phyloP scores from a whole-genome alignment of 1,139 yeast species.

The Kodamaea derodonti region DNA sequence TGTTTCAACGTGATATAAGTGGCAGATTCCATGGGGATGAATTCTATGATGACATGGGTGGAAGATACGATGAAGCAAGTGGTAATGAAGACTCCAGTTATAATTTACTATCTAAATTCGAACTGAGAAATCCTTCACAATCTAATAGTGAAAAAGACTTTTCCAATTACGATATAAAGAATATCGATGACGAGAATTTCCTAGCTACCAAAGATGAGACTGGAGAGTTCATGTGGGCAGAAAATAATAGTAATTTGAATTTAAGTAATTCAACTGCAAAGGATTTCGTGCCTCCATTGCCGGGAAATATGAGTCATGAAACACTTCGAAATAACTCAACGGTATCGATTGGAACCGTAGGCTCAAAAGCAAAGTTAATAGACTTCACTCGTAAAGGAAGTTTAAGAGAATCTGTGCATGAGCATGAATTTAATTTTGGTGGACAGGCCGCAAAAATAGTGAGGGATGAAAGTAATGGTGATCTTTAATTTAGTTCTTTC shows the following conservation, averaged over 20 bases:
- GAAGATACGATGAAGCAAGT: background rate
- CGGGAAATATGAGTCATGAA: slow-evolving; percentile 5
- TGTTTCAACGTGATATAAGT: background rate
- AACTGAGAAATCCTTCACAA: slow-evolving; percentile 16
- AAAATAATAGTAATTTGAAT: slow-evolving; percentile 6
- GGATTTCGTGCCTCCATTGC: slow-evolving; percentile 11
- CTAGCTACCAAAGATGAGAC: slow-evolving; percentile 22
- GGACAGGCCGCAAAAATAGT: slow-evolving; percentile 36
- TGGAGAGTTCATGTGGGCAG: slow-evolving; percentile 30
- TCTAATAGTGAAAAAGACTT: slow-evolving; percentile 17
- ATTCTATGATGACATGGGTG: background rate
- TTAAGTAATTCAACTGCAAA: slow-evolving; percentile 2
- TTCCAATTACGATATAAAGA: slow-evolving; percentile 9
- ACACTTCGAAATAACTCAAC: slow-evolving; percentile 2
- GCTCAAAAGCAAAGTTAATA: slow-evolving; percentile 43
- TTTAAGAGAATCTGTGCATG: slow-evolving; percentile 37
- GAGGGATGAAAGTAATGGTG: slow-evolving; percentile 17
- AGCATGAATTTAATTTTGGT: slow-evolving; percentile 22
- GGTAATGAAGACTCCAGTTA: slow-evolving; percentile 16
- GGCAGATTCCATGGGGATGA: background rate
- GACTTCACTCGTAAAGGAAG: slow-evolving; percentile 51
- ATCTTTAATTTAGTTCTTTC: background rate
- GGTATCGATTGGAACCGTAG: slow-evolving; percentile 5
- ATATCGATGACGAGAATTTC: slow-evolving; percentile 15
- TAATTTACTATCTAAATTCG: slow-evolving; percentile 26